Evolutionary conservation across 1,284 basidiomycete genomes (phyloP), one percentile per base, ranked within the genome.

Genomic region (Cystobasidium pallidum): DNA sequence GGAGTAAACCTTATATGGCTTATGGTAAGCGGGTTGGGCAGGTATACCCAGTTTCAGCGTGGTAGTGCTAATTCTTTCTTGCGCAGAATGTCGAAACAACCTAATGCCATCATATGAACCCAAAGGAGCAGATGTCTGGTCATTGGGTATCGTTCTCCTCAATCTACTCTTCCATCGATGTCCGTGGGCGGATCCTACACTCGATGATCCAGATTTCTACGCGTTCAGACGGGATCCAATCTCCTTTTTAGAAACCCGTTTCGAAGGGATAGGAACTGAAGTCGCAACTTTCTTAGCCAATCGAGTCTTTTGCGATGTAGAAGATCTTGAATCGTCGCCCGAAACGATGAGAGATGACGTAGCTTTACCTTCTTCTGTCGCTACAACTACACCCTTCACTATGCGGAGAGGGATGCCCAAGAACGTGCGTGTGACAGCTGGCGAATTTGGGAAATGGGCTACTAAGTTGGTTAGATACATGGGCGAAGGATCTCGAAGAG

Each of bases 111-210:
- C 89, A 59, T 99, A 99, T 84, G 87, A 89, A 77, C 94, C 95
- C 70, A 90, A 89, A 77, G 91, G 92, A 75, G 95, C 96, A 74
- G 95, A 99, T 82, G 92, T 98, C 68, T 99, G 95, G 95, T 98
- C 94, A 32, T 86, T 99, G 75, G 96, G 95, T 73, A 95, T 99
- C 80, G 95, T 99, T 73, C 87, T 99, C 77, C 92, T 99, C 85
- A 99, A 99, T 82, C 92, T 99, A 89, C 85, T 99, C 80, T 99
- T 97, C 84, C 95, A 99, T 82, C 91, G 88, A 81, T 98, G 96
- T 82, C 95, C 95, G 21, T 99, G 96, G 93, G 91, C 91, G 61
- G 96, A 99, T 81, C 95, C 96, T 1, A 86, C 87, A 58, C 84
- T 88, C 76, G 86, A 88, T 81, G 84, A 86, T 77, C 88, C 89